Base-by-base conservation (phyloP, 1,139 yeast species). In the Hanseniaspora sp. region DNA sequence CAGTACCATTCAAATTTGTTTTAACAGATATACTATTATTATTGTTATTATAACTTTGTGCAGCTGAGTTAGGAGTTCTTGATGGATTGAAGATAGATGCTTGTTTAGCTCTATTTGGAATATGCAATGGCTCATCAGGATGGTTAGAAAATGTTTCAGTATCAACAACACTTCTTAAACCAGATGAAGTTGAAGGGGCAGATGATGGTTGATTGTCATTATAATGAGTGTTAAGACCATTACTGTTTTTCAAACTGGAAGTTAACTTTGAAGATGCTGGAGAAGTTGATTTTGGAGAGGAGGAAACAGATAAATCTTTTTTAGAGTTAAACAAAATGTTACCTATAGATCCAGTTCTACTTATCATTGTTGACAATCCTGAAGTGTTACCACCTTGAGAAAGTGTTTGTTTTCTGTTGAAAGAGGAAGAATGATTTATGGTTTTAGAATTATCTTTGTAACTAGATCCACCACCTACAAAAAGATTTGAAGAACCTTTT, bases 291-390 rank as follows among this genome's bases (percentile, higher is more conserved):
- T 46, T 52, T n/a, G 52, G 35, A 37, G 45, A 39, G 12, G 53
- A 38, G 5, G 55, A 48, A 34, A 33, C 12, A 17, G 34, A 9
- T 37, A 23, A 34, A 13, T 39, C 55, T 40, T 40, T 44, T 49
- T 54, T 39, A 39, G 53, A 56, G 23, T 52, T 63, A 53, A 67
- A 66, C 66, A 69, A 63, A 67, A 77, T 62, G 71, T 73, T 66
- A 15, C 70, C 69, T 34, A 79, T 71, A 29, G 79, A 72, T n/a
- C 77, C 76, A 1, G 79, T 74, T 59, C 76, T 76, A 13, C 54
- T 17, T 77, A 74, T 31, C 63, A 55, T 43, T 73, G 69, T 52
- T 71, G 64, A 56, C 67, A 73, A 28, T 69, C 67, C 46, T 23
- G 70, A 62, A 46, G 69, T 64, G 9, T 12, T 42, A 7, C 34